A percentile compares a stretch with the other conserved stretches of the same genome.
These are phyloP conservation scores for Ascochyta lentis DNA, from an alignment of 2,329 filamentous ascomycete species.

Conservation along the genomic window DNA sequence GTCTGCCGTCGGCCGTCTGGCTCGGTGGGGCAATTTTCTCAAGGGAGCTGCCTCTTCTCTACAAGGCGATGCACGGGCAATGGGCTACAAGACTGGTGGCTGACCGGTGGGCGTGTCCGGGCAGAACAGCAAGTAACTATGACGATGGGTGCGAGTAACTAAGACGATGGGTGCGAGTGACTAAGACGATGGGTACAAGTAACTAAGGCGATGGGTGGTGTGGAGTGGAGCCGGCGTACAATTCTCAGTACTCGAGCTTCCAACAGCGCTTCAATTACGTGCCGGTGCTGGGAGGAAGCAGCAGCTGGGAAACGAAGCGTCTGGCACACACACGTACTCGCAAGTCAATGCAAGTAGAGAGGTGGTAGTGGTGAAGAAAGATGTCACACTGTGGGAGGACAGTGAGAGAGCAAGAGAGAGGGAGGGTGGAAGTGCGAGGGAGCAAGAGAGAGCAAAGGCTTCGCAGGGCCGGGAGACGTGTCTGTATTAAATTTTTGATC, in stretches of 20 bases:
- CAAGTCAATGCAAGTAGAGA: slow-evolving; percentile 13
- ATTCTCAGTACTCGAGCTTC: slow-evolving; percentile 15
- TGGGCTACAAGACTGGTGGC: not conserved
- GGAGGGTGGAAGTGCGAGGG: not conserved
- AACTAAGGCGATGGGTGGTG: slow-evolving; percentile 15
- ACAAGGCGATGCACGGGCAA: not conserved
- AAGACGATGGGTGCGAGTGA: too few relatives aligned
- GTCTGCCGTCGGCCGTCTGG: not conserved
- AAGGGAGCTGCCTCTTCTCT: slow-evolving; percentile 23
- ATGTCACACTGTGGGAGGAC: slow-evolving; percentile 16
- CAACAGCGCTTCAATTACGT: slow-evolving; percentile 10
- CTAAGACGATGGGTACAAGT: too few relatives aligned
- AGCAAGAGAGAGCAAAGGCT: slow-evolving; percentile 7
- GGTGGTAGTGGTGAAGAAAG: not conserved
- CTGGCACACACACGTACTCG: slow-evolving; percentile 5
- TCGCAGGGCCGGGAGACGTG: slow-evolving; percentile 14
- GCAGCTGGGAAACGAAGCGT: slow-evolving; percentile 10
- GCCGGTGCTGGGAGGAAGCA: slow-evolving; percentile 16
- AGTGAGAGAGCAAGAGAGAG: slow-evolving; percentile 9
- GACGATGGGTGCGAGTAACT: too few relatives aligned
- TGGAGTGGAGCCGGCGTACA: slow-evolving; percentile 15
- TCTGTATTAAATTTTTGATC: slow-evolving; percentile 38
- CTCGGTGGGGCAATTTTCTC: slow-evolving; percentile 29
- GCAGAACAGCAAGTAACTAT: slow-evolving; percentile 25
- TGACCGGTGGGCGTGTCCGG: slow-evolving; percentile 30